phyloP scores from a whole-genome alignment of 768 basidiomycete genomes.

The Leucocoprinus sp. region DNA sequence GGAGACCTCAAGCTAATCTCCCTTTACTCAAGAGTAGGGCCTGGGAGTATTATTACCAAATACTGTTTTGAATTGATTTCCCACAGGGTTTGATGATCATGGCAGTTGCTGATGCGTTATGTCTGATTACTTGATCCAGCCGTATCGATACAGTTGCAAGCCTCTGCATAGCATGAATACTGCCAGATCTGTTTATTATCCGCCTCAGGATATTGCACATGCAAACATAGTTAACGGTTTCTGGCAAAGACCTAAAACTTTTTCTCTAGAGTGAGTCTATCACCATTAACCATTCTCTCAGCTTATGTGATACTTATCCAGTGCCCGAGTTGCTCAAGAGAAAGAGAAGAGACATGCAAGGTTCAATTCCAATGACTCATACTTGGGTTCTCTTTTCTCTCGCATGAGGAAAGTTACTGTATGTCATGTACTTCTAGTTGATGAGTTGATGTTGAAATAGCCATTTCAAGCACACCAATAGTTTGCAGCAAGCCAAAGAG shows the following conservation, averaged over 20 bases:
- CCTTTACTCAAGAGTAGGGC: no score
- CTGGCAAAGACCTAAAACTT: conserved; percentile 1
- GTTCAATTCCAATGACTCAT: neutral
- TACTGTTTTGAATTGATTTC: no score
- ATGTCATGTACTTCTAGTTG: neutral
- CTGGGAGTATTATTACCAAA: no score
- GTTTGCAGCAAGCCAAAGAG: conserved; percentile 12
- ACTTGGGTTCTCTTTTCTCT: neutral
- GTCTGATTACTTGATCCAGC: no score
- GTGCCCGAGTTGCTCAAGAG: conserved; percentile 4
- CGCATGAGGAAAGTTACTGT: conserved; percentile 3
- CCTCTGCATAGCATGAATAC: neutral
- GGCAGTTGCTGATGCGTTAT: no score
- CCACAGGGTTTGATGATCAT: no score
- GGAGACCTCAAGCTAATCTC: no score
- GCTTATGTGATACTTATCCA: neutral
- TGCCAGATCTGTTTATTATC: conserved; percentile 1
- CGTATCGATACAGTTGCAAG: no score
- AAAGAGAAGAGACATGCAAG: neutral
- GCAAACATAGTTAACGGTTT: neutral
- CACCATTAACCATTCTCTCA: neutral
- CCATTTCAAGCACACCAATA: conserved; percentile 2
- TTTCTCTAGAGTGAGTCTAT: conserved; percentile 7
- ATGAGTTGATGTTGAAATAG: neutral
- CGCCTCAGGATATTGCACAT: conserved; percentile 2